A percentile compares a stretch with the other conserved stretches of the same genome.
These are phyloP conservation scores for Epichloe uncinata DNA, from an alignment of 2,329 filamentous ascomycete species.

Conservation along the genomic window DNA sequence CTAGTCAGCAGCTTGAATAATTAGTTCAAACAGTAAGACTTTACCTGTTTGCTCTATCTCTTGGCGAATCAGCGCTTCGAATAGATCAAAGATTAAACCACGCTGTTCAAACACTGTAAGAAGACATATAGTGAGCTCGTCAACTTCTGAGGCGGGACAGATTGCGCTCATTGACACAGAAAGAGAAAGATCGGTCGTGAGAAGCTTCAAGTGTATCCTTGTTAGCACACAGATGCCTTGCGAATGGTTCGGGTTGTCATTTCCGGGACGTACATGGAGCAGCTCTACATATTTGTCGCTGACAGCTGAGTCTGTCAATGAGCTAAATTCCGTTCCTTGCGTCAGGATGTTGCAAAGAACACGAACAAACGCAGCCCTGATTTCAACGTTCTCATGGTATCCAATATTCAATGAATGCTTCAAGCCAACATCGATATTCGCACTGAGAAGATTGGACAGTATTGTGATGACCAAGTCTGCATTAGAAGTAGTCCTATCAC, in stretches of 20 bases:
- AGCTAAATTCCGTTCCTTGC: slow-evolving; percentile 60
- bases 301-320: slow-evolving; percentile 51
- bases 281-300: slow-evolving; percentile 57
- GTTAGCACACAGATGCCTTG: neutral
- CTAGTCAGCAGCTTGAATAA: slow-evolving; percentile 7
- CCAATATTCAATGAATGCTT: slow-evolving; percentile 59
- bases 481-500: slow-evolving; percentile 41
- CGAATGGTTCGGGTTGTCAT: neutral
- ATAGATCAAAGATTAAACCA: slow-evolving; percentile 46
- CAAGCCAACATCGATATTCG: slow-evolving; percentile 57
- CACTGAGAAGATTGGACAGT: slow-evolving; percentile 54
- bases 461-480: slow-evolving; percentile 54
- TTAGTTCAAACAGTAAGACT: neutral
- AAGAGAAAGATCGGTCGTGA: slow-evolving; percentile 49
- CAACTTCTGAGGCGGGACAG: slow-evolving; percentile 54
- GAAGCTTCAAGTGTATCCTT: slow-evolving; percentile 26
- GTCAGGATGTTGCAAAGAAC: slow-evolving; percentile 58
- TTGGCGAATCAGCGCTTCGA: slow-evolving; percentile 54
- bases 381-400: slow-evolving; percentile 57
- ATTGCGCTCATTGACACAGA: slow-evolving; percentile 51
- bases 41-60: slow-evolving; percentile 53
- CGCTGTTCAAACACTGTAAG: slow-evolving; percentile 58
- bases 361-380: slow-evolving; percentile 56
- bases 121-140: slow-evolving; percentile 54
- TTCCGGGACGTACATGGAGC: slow-evolving; percentile 29